phyloP scores from a whole-genome alignment of 2,329 filamentous ascomycete genomes.

The Alternaria gansuensis region DNA sequence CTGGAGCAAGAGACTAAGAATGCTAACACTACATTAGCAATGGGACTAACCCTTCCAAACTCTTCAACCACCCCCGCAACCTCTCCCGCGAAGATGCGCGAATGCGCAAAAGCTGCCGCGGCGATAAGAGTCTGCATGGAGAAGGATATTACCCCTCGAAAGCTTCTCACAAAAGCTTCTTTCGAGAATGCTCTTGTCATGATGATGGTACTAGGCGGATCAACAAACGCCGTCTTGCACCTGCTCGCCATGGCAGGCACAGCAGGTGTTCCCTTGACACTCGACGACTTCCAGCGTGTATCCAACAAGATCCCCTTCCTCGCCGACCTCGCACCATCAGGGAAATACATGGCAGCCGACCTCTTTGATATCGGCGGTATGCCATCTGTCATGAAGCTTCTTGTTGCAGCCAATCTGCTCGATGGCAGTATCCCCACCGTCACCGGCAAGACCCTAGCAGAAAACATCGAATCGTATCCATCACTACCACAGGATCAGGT shows the following conservation, averaged over 20 bases:
- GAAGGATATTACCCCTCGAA: conserved; percentile 79
- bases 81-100: conserved; percentile 83
- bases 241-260: conserved; percentile 90
- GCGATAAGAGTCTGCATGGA: conserved; percentile 83
- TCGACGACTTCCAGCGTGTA: conserved; percentile 84
- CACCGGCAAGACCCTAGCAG: conserved; percentile 82
- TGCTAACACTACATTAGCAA: conserved; percentile 59
- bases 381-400: conserved; percentile 83
- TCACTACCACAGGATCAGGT: conserved; percentile 79
- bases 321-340: conserved; percentile 83
- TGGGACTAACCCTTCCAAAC: conserved; percentile 83
- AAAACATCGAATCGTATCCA: conserved; percentile 81
- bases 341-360: conserved; percentile 87
- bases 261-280: conserved; percentile 76
- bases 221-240: conserved; percentile 88
- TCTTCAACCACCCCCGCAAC: conserved; percentile 84
- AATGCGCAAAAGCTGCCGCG: conserved; percentile 82
- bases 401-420: conserved; percentile 77
- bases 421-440: conserved; percentile 82
- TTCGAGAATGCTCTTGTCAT: conserved; percentile 91
- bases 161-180: conserved; percentile 79
- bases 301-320: conserved; percentile 86
- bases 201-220: conserved; percentile 91
- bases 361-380: conserved; percentile 86
- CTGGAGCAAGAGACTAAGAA: no score